Evolutionary conservation across 805 yeast genomes (phyloP).

Genomic region (Lipomyces anomalus): DNA sequence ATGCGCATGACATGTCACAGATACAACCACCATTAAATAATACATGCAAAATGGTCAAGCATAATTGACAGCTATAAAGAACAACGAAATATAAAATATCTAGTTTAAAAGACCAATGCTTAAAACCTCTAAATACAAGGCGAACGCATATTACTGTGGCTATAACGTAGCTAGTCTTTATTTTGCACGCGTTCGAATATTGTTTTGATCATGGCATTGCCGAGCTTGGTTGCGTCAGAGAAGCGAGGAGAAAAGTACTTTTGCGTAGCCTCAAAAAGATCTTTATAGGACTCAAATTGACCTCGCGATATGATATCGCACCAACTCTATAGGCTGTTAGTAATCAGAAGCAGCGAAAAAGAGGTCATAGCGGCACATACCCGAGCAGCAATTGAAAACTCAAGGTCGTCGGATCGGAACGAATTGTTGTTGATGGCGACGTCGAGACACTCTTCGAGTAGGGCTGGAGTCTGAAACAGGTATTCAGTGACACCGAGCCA

Average conservation of each 20-base stretch:
- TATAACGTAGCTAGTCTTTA: neutral
- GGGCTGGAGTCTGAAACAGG: constrained; percentile 73
- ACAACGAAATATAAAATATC: neutral
- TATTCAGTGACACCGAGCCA: constrained; percentile 93
- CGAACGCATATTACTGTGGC: neutral
- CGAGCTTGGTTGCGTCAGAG: constrained; percentile 79
- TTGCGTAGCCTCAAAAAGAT: constrained; percentile 73
- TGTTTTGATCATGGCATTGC: constrained; percentile 89
- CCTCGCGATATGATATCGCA: constrained; percentile 71
- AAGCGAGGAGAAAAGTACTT: constrained; percentile 80
- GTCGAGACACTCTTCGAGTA: constrained; percentile 72
- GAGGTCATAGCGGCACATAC: constrained; percentile 26
- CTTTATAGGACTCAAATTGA: constrained; percentile 63
- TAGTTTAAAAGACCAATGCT: neutral
- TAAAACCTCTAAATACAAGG: neutral
- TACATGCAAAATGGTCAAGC: neutral
- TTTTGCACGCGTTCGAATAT: constrained; percentile 44
- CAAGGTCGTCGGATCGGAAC: constrained; percentile 84
- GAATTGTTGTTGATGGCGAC: constrained; percentile 61
- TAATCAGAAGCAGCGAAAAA: neutral
- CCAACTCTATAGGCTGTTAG: constrained; percentile 49
- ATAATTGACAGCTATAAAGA: too few species aligned
- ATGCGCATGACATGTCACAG: too few species aligned
- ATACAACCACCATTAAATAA: too few species aligned
- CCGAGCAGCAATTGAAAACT: constrained; percentile 86